These are phyloP conservation scores for Eucalyptus tenuipes DNA, from an alignment of 345 rosid genomes.

Conservation along the genomic window DNA sequence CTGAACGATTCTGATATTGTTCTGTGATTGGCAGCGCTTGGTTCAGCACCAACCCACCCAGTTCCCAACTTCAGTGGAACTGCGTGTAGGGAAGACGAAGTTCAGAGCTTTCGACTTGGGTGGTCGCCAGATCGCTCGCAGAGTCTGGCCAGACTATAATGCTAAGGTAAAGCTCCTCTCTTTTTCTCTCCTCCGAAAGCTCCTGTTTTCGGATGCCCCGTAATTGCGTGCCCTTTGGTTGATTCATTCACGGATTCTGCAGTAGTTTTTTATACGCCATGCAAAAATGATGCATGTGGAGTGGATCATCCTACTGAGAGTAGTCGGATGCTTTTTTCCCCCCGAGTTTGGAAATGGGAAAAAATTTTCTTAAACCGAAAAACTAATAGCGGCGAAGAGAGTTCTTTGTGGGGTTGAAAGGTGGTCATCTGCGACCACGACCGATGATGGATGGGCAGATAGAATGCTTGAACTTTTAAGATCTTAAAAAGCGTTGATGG, in stretches of 20 bases:
- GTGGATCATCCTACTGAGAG: no score
- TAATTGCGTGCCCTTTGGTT: background rate
- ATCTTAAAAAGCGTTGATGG: no score
- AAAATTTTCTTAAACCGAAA: no score
- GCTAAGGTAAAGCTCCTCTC: background rate
- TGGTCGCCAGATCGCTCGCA: conserved; percentile 28
- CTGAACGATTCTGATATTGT: no score
- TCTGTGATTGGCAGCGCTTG: conserved; percentile 4
- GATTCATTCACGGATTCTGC: no score
- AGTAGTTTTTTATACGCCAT: no score
- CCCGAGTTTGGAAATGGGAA: no score
- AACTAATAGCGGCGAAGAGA: no score
- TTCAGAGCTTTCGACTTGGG: conserved; percentile 31
- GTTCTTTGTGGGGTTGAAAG: no score
- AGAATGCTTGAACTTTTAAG: no score
- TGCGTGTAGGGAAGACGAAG: conserved; percentile 23
- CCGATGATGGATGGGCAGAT: conserved; percentile 3
- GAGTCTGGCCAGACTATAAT: conserved; percentile 28
- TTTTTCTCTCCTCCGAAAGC: background rate
- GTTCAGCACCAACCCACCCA: conserved; percentile 32
- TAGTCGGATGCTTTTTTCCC: no score
- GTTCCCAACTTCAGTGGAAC: conserved; percentile 26
- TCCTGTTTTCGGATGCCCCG: background rate
- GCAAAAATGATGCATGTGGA: no score
- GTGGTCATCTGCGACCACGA: background rate